These are phyloP conservation scores for Trichoderma sp. DNA, from an alignment of 2,329 filamentous ascomycete species.

Conservation along the genomic window DNA sequence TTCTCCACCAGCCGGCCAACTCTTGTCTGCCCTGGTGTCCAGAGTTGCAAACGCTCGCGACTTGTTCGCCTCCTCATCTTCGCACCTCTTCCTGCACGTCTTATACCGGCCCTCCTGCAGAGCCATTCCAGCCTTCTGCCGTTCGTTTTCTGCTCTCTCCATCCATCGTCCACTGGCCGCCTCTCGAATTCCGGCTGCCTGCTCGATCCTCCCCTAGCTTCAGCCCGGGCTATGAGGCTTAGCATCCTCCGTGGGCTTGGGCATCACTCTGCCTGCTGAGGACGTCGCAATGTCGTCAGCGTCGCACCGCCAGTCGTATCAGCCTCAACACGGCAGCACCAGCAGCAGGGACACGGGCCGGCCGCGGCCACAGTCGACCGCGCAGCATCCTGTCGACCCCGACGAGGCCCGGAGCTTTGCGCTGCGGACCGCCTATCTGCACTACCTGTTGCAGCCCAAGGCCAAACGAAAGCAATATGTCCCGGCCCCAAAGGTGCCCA, in stretches of 20 bases:
- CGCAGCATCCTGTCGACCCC: conserved; percentile 53
- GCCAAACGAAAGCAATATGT: conserved; percentile 89
- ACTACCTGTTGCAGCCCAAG: conserved; percentile 90
- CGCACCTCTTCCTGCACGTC: conserved; percentile 7
- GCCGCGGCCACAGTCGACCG: conserved; percentile 50
- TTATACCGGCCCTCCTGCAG: conserved; percentile 4
- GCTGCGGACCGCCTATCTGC: conserved; percentile 84
- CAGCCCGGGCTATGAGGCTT: conserved; percentile 37
- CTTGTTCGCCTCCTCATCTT: background rate
- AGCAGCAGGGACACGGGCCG: conserved; percentile 49
- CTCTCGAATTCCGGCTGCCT: conserved; percentile 20
- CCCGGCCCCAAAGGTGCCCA: conserved; percentile 62
- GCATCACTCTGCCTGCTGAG: conserved; percentile 39
- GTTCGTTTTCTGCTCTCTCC: background rate
- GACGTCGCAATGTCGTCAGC: conserved; percentile 52
- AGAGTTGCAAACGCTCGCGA: conserved; percentile 12
- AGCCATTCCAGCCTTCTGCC: background rate
- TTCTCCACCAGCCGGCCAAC: conserved; percentile 13
- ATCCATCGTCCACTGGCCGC: background rate
- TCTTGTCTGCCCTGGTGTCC: background rate
- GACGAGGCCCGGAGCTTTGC: conserved; percentile 92
- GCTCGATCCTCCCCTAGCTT: conserved; percentile 7
- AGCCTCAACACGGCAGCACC: conserved; percentile 49
- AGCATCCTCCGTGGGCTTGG: conserved; percentile 35
- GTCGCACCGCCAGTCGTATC: conserved; percentile 51